Conservation (phyloP, 1,139 yeast species). For the Pichia sp. region DNA sequence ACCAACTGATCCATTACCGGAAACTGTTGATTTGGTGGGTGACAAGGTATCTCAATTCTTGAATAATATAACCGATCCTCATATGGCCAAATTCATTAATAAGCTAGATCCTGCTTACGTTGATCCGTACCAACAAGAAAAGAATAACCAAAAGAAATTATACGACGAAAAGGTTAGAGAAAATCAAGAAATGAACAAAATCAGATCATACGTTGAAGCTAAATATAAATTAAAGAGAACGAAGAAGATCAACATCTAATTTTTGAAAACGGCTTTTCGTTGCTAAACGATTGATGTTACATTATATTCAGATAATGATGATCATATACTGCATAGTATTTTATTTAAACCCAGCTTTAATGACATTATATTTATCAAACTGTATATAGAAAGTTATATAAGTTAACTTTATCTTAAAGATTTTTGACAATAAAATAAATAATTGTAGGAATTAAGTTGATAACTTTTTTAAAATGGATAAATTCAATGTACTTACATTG, state of each 20-base stretch:
- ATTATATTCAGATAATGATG: no score
- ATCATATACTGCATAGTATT: no score
- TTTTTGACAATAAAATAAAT: no score
- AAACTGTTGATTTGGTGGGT: slow-evolving; percentile 65
- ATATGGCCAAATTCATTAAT: slow-evolving; percentile 22
- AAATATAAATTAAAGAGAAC: slow-evolving; percentile 16
- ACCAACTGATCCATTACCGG: slow-evolving; percentile 49
- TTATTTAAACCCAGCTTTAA: no score
- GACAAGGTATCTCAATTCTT: slow-evolving; percentile 52
- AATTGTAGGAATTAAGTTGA: no score
- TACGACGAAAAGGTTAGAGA: slow-evolving; percentile 14
- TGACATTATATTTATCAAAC: background rate
- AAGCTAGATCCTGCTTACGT: slow-evolving; percentile 20
- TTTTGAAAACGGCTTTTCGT: background rate
- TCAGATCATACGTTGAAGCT: slow-evolving; percentile 11
- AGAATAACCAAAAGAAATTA: slow-evolving; percentile 13
- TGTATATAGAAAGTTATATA: background rate
- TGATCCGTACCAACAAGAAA: slow-evolving; percentile 12
- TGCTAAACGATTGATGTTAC: no score
- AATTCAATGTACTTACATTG: no score
- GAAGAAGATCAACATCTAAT: slow-evolving; percentile 11
- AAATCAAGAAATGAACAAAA: slow-evolving; percentile 16
- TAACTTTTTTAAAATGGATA: no score
- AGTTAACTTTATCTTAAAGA: no score
- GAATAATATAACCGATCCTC: slow-evolving; percentile 28